Percentiles rank a stretch among this genome's conserved stretches.
Conservation (phyloP, 768 basidiomycete genomes). For the Xanthoconium stramineum region DNA sequence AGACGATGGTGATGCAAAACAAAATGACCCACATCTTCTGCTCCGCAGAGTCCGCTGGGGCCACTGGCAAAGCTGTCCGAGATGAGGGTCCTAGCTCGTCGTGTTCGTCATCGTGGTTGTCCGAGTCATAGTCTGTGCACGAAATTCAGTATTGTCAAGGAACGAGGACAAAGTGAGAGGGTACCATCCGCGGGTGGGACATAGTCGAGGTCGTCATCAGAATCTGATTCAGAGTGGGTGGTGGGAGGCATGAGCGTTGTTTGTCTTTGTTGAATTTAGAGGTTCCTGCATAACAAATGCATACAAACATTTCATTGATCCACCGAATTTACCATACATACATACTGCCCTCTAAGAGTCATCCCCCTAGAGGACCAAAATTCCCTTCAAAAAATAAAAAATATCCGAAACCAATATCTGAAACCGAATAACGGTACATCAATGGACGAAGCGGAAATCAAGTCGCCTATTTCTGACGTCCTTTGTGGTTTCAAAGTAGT, state of each 20-base stretch:
- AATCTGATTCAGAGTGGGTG: slow-evolving; percentile 43
- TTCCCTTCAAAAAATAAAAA: too few species aligned
- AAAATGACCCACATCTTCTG: slow-evolving; percentile 41
- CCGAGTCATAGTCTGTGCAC: slow-evolving; percentile 30
- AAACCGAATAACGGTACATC: background rate
- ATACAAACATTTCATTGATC: slow-evolving; percentile 6
- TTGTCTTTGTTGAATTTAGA: slow-evolving; percentile 28
- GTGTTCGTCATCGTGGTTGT: slow-evolving; percentile 38
- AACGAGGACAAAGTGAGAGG: background rate
- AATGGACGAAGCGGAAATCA: slow-evolving; percentile 64
- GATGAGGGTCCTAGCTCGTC: slow-evolving; percentile 31
- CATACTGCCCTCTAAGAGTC: too few species aligned
- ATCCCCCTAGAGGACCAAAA: too few species aligned
- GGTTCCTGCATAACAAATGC: slow-evolving; percentile 15
- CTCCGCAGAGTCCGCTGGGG: slow-evolving; percentile 36
- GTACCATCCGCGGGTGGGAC: slow-evolving; percentile 49
- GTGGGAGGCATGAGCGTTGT: slow-evolving; percentile 20
- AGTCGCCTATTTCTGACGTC: slow-evolving; percentile 59
- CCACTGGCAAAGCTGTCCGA: slow-evolving; percentile 7
- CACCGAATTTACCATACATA: too few species aligned
- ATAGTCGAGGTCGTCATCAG: slow-evolving; percentile 64
- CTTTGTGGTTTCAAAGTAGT: slow-evolving; percentile 39
- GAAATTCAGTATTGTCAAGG: background rate
- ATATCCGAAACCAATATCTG: too few species aligned
- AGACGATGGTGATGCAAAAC: too few species aligned